Percentiles rank a stretch among this genome's conserved stretches.
Conservation (phyloP, 306 rosid genomes). For the Medicago arabica region DNA sequence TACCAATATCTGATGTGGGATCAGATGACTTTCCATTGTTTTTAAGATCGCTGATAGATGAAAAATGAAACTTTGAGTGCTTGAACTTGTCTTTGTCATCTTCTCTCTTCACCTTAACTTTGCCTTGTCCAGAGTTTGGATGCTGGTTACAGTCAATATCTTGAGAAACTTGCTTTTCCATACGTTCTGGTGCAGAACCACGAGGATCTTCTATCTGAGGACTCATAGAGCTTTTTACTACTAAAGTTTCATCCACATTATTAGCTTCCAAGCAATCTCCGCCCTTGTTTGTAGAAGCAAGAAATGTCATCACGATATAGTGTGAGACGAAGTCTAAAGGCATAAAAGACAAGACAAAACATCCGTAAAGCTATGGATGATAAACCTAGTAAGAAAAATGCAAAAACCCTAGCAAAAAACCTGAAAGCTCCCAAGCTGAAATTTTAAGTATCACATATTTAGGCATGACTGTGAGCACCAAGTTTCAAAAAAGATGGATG, state of each 20-base stretch:
- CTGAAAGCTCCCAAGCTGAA: conserved; percentile 25
- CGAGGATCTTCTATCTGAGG: conserved; percentile 49
- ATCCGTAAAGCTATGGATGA: conserved; percentile 20
- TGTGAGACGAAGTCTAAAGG: conserved; percentile 40
- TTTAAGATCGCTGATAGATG: conserved; percentile 55
- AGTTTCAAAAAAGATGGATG: conserved; percentile 16
- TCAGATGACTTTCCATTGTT: conserved; percentile 53
- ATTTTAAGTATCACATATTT: conserved; percentile 31
- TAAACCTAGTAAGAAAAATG: conserved; percentile 37
- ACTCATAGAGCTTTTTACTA: conserved; percentile 48
- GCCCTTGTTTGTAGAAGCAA: conserved; percentile 60
- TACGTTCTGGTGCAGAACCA: conserved; percentile 50
- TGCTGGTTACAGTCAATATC: conserved; percentile 50
- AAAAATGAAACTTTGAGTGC: conserved; percentile 52
- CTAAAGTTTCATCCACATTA: conserved; percentile 44
- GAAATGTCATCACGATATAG: conserved; percentile 49
- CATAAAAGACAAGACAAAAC: conserved; percentile 31
- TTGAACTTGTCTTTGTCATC: conserved; percentile 53
- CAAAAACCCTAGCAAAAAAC: conserved; percentile 12
- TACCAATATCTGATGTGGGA: conserved; percentile 55
- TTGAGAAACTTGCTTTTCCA: conserved; percentile 53
- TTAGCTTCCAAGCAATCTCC: conserved; percentile 51
- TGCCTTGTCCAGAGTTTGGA: conserved; percentile 49
- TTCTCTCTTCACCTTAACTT: conserved; percentile 58
- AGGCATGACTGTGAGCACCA: conserved; percentile 21